Conservation (phyloP, 2,329 filamentous ascomycete genomes). For the Aureobasidium sp. region DNA sequence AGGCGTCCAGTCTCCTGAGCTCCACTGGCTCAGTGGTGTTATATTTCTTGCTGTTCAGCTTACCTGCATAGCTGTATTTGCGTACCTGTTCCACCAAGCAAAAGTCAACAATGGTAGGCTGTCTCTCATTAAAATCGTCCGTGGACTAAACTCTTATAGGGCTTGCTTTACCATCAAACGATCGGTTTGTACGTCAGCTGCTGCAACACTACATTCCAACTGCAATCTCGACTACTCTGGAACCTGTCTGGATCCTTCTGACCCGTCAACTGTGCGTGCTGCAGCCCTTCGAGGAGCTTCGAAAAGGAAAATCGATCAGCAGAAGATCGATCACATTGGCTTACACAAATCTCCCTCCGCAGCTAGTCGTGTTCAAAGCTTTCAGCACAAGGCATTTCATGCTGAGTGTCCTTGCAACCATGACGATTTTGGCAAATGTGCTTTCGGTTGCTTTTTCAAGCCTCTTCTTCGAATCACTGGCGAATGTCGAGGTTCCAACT, state of each 20-base stretch:
- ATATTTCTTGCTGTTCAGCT: not conserved
- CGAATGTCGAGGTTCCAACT: slow-evolving; percentile 16
- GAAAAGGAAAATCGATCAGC: slow-evolving; percentile 32
- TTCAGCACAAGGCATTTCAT: slow-evolving; percentile 40
- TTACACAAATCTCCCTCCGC: slow-evolving; percentile 52
- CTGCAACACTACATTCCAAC: slow-evolving; percentile 49
- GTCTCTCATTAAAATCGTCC: too few species aligned
- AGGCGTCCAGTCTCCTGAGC: not conserved
- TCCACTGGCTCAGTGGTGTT: not conserved
- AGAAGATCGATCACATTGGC: slow-evolving; percentile 34
- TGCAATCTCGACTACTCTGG: slow-evolving; percentile 47
- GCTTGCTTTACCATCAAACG: slow-evolving; percentile 31
- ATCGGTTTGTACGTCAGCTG: slow-evolving; percentile 33
- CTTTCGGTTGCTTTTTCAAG: slow-evolving; percentile 48
- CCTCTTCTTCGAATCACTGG: slow-evolving; percentile 40
- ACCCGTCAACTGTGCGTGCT: slow-evolving; percentile 49
- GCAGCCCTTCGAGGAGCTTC: slow-evolving; percentile 48
- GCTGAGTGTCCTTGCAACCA: slow-evolving; percentile 41
- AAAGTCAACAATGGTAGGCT: not conserved
- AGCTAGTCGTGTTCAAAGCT: slow-evolving; percentile 44
- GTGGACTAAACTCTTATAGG: too few species aligned
- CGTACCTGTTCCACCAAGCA: not conserved
- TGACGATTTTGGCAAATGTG: slow-evolving; percentile 46
- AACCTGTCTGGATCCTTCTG: slow-evolving; percentile 51
- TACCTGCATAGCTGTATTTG: not conserved